Evolutionary conservation across 192 early-diverging fungal genomes (phyloP).

Genomic region (Podila epicladia): DNA sequence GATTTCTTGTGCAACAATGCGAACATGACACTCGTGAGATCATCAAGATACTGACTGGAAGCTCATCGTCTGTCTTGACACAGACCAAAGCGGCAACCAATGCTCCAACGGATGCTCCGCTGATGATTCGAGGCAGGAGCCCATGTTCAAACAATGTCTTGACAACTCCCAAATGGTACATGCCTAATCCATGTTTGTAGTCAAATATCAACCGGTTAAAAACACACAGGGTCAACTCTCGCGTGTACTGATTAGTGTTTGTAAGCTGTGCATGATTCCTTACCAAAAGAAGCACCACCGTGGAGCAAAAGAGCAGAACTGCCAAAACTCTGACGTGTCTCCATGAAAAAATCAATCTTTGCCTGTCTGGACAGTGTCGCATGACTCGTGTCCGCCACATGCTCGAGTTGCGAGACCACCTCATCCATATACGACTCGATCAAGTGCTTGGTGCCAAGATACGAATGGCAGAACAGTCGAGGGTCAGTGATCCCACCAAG

Average conservation of each 20-base stretch:
- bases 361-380: conserved; percentile 54
- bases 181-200: conserved; percentile 43
- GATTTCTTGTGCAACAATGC: too few species aligned
- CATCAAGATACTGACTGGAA: conserved; percentile 57
- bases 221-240: neutral
- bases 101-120: conserved; percentile 79
- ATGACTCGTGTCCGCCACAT: conserved; percentile 58
- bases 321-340: conserved; percentile 81
- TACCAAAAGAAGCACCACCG: conserved; percentile 78
- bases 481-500: conserved; percentile 76
- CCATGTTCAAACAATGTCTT: conserved; percentile 74
- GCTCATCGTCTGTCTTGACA: conserved; percentile 78
- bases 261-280: neutral
- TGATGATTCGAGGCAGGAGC: conserved; percentile 77
- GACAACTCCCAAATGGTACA: conserved; percentile 83
- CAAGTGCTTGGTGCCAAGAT: conserved; percentile 74
- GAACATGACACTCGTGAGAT: neutral
- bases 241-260: too few species aligned
- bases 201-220: neutral
- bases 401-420: conserved; percentile 66
- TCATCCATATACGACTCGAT: conserved; percentile 84
- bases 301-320: conserved; percentile 77
- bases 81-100: conserved; percentile 81
- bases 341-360: conserved; percentile 76
- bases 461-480: conserved; percentile 65